A percentile compares a stretch with the other conserved stretches of the same genome.
phyloP scores from a whole-genome alignment of 768 basidiomycete genomes.

The Jaapia argillacea region DNA sequence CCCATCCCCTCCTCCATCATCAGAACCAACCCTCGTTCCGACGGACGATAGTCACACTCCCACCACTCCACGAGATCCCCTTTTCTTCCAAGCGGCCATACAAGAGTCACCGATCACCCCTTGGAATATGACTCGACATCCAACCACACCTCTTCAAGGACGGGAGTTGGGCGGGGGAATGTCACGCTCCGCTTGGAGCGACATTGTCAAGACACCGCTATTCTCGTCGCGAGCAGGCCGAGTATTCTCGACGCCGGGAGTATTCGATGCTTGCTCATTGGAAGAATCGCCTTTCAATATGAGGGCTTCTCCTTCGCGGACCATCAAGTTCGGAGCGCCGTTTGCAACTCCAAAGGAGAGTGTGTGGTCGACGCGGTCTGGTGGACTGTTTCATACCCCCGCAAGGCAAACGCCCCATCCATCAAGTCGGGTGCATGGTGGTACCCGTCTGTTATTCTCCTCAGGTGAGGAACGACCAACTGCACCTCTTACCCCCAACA shows the following conservation, averaged over 20 bases:
- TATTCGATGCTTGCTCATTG: constrained; percentile 21
- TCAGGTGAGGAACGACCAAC: too few species aligned
- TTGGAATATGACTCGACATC: constrained; percentile 33
- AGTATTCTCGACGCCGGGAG: constrained; percentile 30
- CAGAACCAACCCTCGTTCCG: constrained; percentile 62
- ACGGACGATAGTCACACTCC: constrained; percentile 40
- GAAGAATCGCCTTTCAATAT: constrained; percentile 77
- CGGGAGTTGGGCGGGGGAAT: too few species aligned
- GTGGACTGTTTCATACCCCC: constrained; percentile 45
- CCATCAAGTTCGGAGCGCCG: constrained; percentile 48
- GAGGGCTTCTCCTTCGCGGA: constrained; percentile 72
- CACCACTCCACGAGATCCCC: constrained; percentile 37
- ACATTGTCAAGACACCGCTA: constrained; percentile 6
- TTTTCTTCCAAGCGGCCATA: constrained; percentile 47
- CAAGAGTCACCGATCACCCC: constrained; percentile 46
- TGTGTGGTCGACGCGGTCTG: constrained; percentile 32
- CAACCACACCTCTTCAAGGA: constrained; percentile 40
- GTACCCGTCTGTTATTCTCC: too few species aligned
- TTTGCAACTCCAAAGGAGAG: constrained; percentile 58
- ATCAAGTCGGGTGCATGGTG: too few species aligned
- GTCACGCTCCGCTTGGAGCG: too few species aligned
- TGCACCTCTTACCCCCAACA: too few species aligned
- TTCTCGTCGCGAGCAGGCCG: constrained; percentile 22
- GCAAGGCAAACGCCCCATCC: too few species aligned
- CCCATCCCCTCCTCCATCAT: constrained; percentile 13